Base-by-base conservation (phyloP, 1,284 basidiomycete species). In the Moesziomyces antarcticus region DNA sequence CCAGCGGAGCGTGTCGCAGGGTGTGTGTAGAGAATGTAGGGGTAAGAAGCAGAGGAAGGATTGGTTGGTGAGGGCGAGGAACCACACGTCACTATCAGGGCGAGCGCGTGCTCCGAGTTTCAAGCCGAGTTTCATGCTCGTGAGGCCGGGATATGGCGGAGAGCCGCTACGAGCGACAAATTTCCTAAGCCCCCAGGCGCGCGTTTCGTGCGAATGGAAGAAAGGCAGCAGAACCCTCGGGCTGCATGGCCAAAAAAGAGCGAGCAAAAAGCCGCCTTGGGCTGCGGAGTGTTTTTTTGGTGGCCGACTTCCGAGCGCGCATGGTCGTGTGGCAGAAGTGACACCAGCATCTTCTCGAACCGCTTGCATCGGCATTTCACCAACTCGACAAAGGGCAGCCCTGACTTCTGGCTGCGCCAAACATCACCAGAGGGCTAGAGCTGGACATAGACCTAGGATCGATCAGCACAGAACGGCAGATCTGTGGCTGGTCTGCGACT, bases 121-220 rank as follows among this genome's bases (percentile, higher is more conserved):
- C 24, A 21, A 18, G 37, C 37, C 30, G 13, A 33, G 37, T 52
- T 43, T 43, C 40, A 21, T 40, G 37, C 37, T 21, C 24, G 43
- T 20, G 11, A 44, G 43, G 14, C 43, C 20, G 43, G 43, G 20
- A 44, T 9, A 20, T 45, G 44, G 33, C 41, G 16, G 40, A 27
- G 18, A 40, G n/a, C 22, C 41, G 20, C 43, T 11, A 42, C n/a
- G 33, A 49, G 47, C 47, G 33, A 33, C 11, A 42, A 40, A 40
- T 40, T 18, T 18, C 37, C 14, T 53, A 33, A 45, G 7, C 20
- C 37, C 46, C 14, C 21, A 30, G 21, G 21, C 11, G 21, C 21
- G 41, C 21, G 33, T 59, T 43, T 58, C 66, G 66, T 63, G 66
- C 66, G 66, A 53, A 45, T 63, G 41, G 66, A 69, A 69, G 66